A percentile compares a stretch with the other conserved stretches of the same genome.
phyloP scores from a whole-genome alignment of 2,329 filamentous ascomycete genomes.

The Curvularia eragrostidis region DNA sequence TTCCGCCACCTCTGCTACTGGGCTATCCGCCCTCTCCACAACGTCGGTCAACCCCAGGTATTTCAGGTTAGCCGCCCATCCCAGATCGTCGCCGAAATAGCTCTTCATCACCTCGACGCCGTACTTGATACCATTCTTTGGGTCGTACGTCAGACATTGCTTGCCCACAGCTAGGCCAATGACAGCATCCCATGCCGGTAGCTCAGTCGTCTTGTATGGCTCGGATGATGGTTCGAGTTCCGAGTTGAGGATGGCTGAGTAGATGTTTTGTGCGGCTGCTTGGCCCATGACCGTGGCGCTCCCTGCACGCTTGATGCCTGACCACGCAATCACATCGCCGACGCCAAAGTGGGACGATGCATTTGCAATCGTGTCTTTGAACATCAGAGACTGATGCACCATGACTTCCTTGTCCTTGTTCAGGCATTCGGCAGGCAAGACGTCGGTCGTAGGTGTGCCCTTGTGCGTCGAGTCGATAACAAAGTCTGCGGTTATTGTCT shows the following conservation, averaged over 20 bases:
- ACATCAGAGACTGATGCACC: constrained; percentile 63
- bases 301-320: constrained; percentile 80
- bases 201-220: constrained; percentile 29
- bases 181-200: constrained; percentile 54
- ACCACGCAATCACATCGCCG: constrained; percentile 74
- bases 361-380: constrained; percentile 63
- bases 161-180: constrained; percentile 76
- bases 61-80: constrained; percentile 49
- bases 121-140: constrained; percentile 62
- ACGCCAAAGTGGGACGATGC: constrained; percentile 68
- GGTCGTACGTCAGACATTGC: constrained; percentile 69
- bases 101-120: constrained; percentile 68
- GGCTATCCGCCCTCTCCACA: constrained; percentile 32
- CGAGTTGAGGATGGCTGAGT: constrained; percentile 45
- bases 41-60: constrained; percentile 45
- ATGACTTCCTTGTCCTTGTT: constrained; percentile 71
- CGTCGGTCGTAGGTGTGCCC: constrained; percentile 66
- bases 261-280: constrained; percentile 66
- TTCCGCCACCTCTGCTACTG: constrained; percentile 22
- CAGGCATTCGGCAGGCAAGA: constrained; percentile 65
- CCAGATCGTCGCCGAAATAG: constrained; percentile 74
- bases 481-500: constrained; percentile 63
- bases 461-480: constrained; percentile 74
- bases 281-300: constrained; percentile 77
- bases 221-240: constrained; percentile 30